Conservation (phyloP, 208 protist species). For the Leishmania amazonensis region DNA sequence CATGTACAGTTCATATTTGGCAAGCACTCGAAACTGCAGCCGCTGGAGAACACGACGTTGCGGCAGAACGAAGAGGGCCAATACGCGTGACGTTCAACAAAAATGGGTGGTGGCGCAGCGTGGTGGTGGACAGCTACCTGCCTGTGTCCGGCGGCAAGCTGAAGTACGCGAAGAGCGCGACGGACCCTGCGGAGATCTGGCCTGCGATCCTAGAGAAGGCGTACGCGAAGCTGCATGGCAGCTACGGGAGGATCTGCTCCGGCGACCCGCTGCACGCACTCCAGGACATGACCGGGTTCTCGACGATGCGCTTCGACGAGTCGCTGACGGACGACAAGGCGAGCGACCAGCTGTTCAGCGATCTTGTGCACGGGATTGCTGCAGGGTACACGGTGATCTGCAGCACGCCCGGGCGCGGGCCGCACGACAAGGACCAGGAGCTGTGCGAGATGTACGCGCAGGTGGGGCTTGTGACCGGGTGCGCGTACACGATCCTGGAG, state of each 20-base stretch:
- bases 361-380: constrained; percentile 39
- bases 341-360: constrained; percentile 48
- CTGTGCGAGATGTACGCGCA: constrained; percentile 43
- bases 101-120: constrained; percentile 77
- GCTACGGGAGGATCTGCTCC: constrained; percentile 74
- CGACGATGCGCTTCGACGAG: constrained; percentile 69
- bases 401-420: constrained; percentile 67
- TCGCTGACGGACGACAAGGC: constrained; percentile 30
- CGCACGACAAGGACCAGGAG: constrained; percentile 31
- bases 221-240: constrained; percentile 89
- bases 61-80: constrained; percentile 37
- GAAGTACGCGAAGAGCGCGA: constrained; percentile 61
- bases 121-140: constrained; percentile 87
- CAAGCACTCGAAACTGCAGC: constrained; percentile 54
- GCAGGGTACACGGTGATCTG: constrained; percentile 70
- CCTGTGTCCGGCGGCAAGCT: constrained; percentile 53
- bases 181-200: constrained; percentile 81
- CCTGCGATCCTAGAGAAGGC: constrained; percentile 86
- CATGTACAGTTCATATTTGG: constrained; percentile 76
- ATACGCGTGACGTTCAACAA: constrained; percentile 79
- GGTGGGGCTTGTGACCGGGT: constrained; percentile 62
- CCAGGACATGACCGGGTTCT: constrained; percentile 79
- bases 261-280: constrained; percentile 87
- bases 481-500: constrained; percentile 75
- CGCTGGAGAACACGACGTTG: constrained; percentile 59